Evolutionary conservation across 2,329 filamentous ascomycete species (phyloP).

Genomic region (Nemania diffusa): DNA sequence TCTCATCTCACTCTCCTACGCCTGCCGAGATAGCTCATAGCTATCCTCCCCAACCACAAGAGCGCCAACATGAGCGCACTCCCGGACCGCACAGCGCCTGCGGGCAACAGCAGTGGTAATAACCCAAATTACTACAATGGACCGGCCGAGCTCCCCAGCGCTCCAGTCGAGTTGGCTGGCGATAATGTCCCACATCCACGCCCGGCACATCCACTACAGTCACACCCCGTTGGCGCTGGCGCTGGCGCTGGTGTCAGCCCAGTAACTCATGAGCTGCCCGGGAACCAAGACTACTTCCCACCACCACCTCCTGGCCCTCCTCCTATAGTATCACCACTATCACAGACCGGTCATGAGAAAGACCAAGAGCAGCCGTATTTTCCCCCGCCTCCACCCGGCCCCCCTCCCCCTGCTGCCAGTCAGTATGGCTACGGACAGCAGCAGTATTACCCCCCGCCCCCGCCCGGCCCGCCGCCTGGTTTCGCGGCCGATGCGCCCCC

Average conservation of each 20-base stretch:
- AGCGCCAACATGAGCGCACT: neutral
- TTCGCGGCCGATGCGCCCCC: slow-evolving; percentile 31
- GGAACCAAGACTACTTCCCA: slow-evolving; percentile 1
- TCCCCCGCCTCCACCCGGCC: neutral
- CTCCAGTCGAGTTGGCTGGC: too few species aligned
- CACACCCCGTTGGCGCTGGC: neutral
- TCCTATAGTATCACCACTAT: neutral
- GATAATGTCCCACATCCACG: neutral
- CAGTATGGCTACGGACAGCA: neutral
- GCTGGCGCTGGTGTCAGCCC: neutral
- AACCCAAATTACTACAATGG: neutral
- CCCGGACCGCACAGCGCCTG: neutral
- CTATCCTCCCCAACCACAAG: neutral
- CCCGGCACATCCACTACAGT: neutral
- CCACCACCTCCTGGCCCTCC: slow-evolving; percentile 1
- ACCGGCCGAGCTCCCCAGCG: neutral
- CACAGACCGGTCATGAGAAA: neutral
- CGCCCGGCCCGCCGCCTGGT: slow-evolving; percentile 17
- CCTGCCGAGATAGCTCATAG: neutral
- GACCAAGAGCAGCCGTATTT: neutral
- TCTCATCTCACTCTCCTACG: neutral
- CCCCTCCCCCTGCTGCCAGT: neutral
- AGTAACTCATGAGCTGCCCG: neutral
- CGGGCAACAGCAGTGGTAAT: neutral
- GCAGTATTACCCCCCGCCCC: slow-evolving; percentile 11